These are phyloP conservation scores for Chlorophyllum brunneum DNA, from an alignment of 768 basidiomycete genomes.

Conservation along the genomic window DNA sequence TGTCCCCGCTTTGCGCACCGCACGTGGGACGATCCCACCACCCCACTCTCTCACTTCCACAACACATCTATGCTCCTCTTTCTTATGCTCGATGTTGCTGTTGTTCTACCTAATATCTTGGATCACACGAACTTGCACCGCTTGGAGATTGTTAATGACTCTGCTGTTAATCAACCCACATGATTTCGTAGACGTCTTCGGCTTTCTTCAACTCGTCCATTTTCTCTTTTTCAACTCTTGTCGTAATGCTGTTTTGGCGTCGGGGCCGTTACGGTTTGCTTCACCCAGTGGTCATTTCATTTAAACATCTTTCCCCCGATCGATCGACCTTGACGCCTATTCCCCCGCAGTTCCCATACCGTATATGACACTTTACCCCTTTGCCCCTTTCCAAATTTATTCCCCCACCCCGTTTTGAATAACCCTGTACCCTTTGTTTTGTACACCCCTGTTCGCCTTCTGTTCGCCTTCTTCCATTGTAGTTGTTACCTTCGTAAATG, in stretches of 20 bases:
- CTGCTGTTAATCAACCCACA: slow-evolving; percentile 2
- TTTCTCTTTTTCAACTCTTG: not conserved
- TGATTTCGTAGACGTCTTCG: slow-evolving; percentile 8
- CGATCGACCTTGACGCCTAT: not conserved
- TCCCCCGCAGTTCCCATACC: not conserved
- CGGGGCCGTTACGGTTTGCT: not conserved
- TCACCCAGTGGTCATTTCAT: not conserved
- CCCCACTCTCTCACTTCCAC: not conserved
- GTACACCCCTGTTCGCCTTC: not conserved
- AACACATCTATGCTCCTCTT: not conserved
- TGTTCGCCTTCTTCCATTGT: not conserved
- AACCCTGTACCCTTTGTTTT: not conserved
- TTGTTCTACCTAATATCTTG: not conserved
- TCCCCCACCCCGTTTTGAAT: not conserved
- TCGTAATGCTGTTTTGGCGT: not conserved
- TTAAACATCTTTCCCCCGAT: not conserved
- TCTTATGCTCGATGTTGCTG: not conserved
- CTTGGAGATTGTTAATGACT: slow-evolving; percentile 7
- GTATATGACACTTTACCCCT: not conserved
- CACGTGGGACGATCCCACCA: not conserved
- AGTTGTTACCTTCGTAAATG: too few species aligned
- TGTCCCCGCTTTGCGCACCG: not conserved
- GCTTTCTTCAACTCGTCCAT: slow-evolving; percentile 8
- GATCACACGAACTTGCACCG: not conserved
- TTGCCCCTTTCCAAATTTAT: not conserved